phyloP scores from a whole-genome alignment of 2,329 filamentous ascomycete genomes.

The Neonectria sp. region DNA sequence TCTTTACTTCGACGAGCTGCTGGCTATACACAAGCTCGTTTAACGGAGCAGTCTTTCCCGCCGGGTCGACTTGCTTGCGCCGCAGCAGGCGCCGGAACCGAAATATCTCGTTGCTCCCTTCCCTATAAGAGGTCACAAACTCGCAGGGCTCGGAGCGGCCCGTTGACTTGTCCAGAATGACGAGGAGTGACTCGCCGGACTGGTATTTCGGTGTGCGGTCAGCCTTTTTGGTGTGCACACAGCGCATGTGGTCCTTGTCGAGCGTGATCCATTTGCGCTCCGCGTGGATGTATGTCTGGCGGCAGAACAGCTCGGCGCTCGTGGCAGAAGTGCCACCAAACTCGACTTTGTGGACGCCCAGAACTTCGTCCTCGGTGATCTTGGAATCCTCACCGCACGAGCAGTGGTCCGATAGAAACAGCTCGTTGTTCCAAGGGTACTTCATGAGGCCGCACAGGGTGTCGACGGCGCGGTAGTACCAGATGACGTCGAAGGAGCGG shows the following conservation, averaged over 20 bases:
- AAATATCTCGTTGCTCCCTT: slow-evolving; percentile 38
- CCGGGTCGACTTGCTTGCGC: slow-evolving; percentile 58
- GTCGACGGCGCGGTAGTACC: slow-evolving; percentile 81
- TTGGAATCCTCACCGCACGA: slow-evolving; percentile 70
- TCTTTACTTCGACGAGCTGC: slow-evolving; percentile 55
- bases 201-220: slow-evolving; percentile 53
- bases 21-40: slow-evolving; percentile 75
- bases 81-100: slow-evolving; percentile 68
- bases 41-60: slow-evolving; percentile 49
- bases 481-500: slow-evolving; percentile 74
- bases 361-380: slow-evolving; percentile 69
- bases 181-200: slow-evolving; percentile 74
- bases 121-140: slow-evolving; percentile 57
- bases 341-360: slow-evolving; percentile 70
- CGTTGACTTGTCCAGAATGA: slow-evolving; percentile 48
- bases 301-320: slow-evolving; percentile 73
- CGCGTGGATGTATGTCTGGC: slow-evolving; percentile 76
- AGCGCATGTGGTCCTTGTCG: slow-evolving; percentile 67
- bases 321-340: slow-evolving; percentile 68
- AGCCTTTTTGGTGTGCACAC: slow-evolving; percentile 55
- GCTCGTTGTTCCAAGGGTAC: slow-evolving; percentile 80
- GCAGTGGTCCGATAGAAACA: slow-evolving; percentile 85
- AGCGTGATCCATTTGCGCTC: slow-evolving; percentile 76
- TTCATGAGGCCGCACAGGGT: slow-evolving; percentile 78
- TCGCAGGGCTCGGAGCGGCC: slow-evolving; percentile 72